Conservation (phyloP, 495 filamentous ascomycete genomes). For the Chaetomidium leptoderma region DNA sequence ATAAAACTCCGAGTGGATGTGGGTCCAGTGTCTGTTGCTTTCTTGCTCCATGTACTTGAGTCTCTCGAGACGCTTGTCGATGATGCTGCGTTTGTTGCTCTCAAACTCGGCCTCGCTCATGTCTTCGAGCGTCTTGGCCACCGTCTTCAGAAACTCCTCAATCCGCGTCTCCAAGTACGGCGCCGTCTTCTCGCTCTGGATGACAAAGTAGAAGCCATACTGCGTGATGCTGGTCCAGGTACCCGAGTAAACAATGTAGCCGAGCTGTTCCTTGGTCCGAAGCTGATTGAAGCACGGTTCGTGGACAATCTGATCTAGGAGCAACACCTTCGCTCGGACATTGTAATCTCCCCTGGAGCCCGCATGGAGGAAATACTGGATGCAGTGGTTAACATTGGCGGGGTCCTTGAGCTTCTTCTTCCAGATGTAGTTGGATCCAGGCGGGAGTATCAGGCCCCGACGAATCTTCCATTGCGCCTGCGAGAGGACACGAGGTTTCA, state of each 20-base stretch:
- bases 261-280: slow-evolving; percentile 94
- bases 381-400: slow-evolving; percentile 93
- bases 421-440: slow-evolving; percentile 78
- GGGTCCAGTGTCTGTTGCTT: slow-evolving; percentile 73
- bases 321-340: slow-evolving; percentile 68
- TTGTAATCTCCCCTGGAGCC: slow-evolving; percentile 64
- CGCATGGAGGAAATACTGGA: slow-evolving; percentile 83
- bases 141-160: slow-evolving; percentile 70
- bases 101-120: slow-evolving; percentile 88
- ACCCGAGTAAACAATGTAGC: slow-evolving; percentile 91
- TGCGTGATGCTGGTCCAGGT: slow-evolving; percentile 63
- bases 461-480: slow-evolving; percentile 74
- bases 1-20: slow-evolving; percentile 80
- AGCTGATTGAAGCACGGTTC: slow-evolving; percentile 93
- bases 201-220: slow-evolving; percentile 82
- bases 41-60: slow-evolving; percentile 89
- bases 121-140: slow-evolving; percentile 58
- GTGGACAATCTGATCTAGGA: slow-evolving; percentile 87
- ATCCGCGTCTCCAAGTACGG: slow-evolving; percentile 82
- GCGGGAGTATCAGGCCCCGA: slow-evolving; percentile 71
- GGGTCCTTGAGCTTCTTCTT: slow-evolving; percentile 75
- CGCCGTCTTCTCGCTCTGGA: slow-evolving; percentile 85
- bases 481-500: slow-evolving; percentile 73
- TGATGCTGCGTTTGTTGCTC: slow-evolving; percentile 80
- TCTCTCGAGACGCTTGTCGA: slow-evolving; percentile 85